Conservation (phyloP, 495 filamentous ascomycete species). For the Hyaloscypha variabilis region DNA sequence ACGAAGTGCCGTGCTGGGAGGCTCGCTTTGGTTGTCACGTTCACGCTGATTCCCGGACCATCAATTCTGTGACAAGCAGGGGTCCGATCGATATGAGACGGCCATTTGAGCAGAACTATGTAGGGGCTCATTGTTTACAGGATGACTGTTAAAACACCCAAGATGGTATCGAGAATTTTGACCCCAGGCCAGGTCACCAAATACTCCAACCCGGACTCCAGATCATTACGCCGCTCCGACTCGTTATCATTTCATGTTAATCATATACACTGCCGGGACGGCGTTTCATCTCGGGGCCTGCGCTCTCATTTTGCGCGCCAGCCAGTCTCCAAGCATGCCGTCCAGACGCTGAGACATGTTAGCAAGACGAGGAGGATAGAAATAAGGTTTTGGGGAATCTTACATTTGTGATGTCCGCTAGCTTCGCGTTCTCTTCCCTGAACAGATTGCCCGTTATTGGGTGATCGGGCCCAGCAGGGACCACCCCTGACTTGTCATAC, state of each 20-base stretch:
- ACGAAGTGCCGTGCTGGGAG: neutral
- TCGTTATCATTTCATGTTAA: slow-evolving; percentile 28
- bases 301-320: slow-evolving; percentile 64
- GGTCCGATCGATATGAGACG: neutral
- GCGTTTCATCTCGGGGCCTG: slow-evolving; percentile 34
- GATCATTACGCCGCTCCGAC: slow-evolving; percentile 3
- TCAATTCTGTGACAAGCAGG: neutral
- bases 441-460: slow-evolving; percentile 81
- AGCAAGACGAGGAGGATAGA: slow-evolving; percentile 10
- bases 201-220: slow-evolving; percentile 14
- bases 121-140: neutral
- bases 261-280: slow-evolving; percentile 26
- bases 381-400: slow-evolving; percentile 32
- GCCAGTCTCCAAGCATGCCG: slow-evolving; percentile 81
- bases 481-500: slow-evolving; percentile 82
- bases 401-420: slow-evolving; percentile 80
- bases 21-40: neutral
- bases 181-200: neutral
- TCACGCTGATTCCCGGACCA: neutral
- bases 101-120: neutral
- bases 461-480: slow-evolving; percentile 77
- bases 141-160: neutral
- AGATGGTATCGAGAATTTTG: neutral
- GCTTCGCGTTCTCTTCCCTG: slow-evolving; percentile 77
- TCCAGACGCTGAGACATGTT: slow-evolving; percentile 64